These are phyloP conservation scores for Mortierella sp. DNA, from an alignment of 371 early-diverging fungal species.

Conservation along the genomic window DNA sequence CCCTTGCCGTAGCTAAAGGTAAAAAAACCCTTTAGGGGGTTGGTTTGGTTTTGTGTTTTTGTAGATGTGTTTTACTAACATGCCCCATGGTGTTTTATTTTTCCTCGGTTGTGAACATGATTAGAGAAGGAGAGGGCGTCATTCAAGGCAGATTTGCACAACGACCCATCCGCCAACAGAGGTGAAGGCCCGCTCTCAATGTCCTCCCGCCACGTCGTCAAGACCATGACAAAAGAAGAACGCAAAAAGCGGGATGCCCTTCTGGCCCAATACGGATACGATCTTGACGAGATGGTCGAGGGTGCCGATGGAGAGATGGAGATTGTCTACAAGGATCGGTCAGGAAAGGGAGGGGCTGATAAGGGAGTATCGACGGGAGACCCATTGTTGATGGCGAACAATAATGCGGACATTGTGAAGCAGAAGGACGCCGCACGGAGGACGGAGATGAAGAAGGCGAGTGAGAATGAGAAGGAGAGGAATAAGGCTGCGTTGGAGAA, in stretches of 20 bases:
- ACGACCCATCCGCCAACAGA: conserved; percentile 3
- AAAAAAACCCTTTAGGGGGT: background rate
- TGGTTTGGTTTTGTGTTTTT: background rate
- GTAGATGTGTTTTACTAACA: background rate
- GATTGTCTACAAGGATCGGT: conserved; percentile 54
- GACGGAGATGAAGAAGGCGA: conserved; percentile 66
- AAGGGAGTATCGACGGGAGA: conserved; percentile 37
- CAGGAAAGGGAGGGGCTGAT: conserved; percentile 10
- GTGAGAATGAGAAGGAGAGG: conserved; percentile 68
- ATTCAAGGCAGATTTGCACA: conserved; percentile 25
- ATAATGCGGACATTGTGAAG: conserved; percentile 65
- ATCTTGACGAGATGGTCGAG: conserved; percentile 61
- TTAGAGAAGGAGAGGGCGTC: conserved; percentile 47
- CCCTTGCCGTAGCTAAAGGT: conserved; percentile 63
- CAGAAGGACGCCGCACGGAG: conserved; percentile 65
- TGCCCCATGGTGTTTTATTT: background rate
- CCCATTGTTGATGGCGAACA: conserved; percentile 63
- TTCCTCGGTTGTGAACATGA: background rate
- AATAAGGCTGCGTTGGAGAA: conserved; percentile 67
- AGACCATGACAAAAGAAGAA: conserved; percentile 64
- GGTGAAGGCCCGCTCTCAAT: conserved; percentile 34
- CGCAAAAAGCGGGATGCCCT: conserved; percentile 66
- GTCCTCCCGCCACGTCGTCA: conserved; percentile 54
- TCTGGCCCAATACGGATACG: conserved; percentile 68
- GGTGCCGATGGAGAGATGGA: conserved; percentile 53